Conservation (phyloP, 345 rosid species). For the Boechera retrofracta region DNA sequence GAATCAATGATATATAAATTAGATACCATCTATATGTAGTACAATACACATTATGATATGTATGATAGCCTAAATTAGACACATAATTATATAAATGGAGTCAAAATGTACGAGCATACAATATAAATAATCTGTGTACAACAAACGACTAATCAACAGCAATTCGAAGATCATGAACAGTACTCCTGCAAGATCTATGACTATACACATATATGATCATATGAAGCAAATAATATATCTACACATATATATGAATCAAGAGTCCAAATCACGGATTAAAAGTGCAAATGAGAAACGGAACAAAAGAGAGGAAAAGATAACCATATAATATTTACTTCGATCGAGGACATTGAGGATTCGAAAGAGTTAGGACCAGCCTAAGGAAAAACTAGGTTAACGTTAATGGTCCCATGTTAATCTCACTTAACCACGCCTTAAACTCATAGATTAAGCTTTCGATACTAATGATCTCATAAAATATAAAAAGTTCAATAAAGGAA, state of each 20-base stretch:
- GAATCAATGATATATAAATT: constrained; percentile 29
- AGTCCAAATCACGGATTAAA: background rate
- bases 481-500: constrained; percentile 29
- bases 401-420: constrained; percentile 61
- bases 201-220: constrained; percentile 21
- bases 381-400: constrained; percentile 44
- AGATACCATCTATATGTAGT: constrained; percentile 6
- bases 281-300: background rate
- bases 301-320: background rate
- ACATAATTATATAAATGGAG: constrained; percentile 18
- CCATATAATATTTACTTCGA: constrained; percentile 28
- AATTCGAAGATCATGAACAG: constrained; percentile 13
- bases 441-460: constrained; percentile 42
- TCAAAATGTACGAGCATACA: constrained; percentile 35
- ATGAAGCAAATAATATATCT: constrained; percentile 13
- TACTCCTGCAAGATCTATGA: constrained; percentile 30
- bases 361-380: constrained; percentile 59
- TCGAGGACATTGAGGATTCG: constrained; percentile 33
- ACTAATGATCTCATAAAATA: constrained; percentile 47
- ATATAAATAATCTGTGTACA: constrained; percentile 20
- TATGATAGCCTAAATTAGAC: background rate
- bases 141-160: background rate
- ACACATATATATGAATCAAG: background rate
- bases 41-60: constrained; percentile 5
- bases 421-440: constrained; percentile 56